Evolutionary conservation across 73 alveolate genomes (phyloP).

Genomic region (Effrenium voratum): DNA sequence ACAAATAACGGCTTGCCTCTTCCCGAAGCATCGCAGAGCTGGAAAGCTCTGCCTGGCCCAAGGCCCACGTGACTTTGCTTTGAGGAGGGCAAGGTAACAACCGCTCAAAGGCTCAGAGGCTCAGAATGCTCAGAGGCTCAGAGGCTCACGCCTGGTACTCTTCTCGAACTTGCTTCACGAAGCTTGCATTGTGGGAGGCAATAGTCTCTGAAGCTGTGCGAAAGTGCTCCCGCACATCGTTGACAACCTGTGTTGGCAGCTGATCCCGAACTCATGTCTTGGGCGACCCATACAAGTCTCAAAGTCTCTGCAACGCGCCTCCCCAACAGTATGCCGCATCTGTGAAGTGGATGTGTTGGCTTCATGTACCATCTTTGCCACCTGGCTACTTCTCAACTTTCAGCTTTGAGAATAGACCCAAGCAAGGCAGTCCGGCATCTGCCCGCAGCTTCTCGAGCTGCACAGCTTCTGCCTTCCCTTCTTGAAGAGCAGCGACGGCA

Average conservation of each 20-base stretch:
- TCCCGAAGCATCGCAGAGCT: slow-evolving; percentile 66
- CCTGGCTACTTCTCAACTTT: no score
- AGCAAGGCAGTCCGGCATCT: slow-evolving; percentile 6
- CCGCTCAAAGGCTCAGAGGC: no score
- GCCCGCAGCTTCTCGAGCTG: slow-evolving; percentile 88
- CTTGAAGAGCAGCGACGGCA: slow-evolving; percentile 72
- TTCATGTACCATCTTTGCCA: slow-evolving; percentile 92
- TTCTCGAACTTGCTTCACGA: slow-evolving; percentile 88
- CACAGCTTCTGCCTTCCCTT: slow-evolving; percentile 85
- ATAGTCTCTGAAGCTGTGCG: slow-evolving; percentile 83
- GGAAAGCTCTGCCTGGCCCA: slow-evolving; percentile 76
- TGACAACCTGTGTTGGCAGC: slow-evolving; percentile 49
- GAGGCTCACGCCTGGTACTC: slow-evolving; percentile 86
- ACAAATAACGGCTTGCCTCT: no score
- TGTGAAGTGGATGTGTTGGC: slow-evolving; percentile 73
- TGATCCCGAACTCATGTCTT: neutral
- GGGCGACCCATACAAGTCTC: no score
- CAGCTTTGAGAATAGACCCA: neutral
- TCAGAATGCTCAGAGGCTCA: no score
- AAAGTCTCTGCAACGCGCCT: neutral
- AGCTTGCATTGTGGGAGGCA: slow-evolving; percentile 92
- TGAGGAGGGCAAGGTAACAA: no score
- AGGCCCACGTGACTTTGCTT: no score
- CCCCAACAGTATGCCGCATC: slow-evolving; percentile 87
- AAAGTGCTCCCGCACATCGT: slow-evolving; percentile 93